phyloP scores from a whole-genome alignment of 2,329 filamentous ascomycete genomes.

The Fusarium proliferatum region DNA sequence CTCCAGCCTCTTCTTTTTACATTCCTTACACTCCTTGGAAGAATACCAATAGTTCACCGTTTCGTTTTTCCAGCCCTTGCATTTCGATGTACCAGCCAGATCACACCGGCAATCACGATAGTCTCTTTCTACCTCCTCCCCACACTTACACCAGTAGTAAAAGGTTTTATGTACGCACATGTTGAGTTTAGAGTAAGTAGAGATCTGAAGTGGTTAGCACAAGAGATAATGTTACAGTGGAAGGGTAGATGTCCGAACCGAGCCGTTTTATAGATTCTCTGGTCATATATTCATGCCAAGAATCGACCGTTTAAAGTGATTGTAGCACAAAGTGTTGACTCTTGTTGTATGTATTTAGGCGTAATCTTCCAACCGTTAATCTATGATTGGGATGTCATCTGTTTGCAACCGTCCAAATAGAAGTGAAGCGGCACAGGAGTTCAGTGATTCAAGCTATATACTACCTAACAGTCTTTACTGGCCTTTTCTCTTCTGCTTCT shows the following conservation, averaged over 20 bases:
- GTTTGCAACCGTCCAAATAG: fast-evolving
- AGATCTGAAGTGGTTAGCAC: fast-evolving
- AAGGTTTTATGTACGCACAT: background rate
- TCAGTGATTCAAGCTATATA: background rate
- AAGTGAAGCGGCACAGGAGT: no score
- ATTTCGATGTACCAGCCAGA: background rate
- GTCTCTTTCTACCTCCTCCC: background rate
- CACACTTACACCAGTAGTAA: background rate
- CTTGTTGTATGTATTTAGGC: background rate
- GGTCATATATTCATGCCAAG: background rate
- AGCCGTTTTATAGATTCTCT: background rate
- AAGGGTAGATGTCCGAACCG: fast-evolving
- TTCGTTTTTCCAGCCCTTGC: background rate
- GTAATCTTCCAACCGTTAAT: fast-evolving
- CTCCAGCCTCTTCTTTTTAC: background rate
- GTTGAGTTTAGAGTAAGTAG: background rate
- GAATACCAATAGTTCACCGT: background rate
- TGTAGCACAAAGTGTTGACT: background rate
- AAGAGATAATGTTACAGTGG: fast-evolving
- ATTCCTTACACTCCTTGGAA: background rate
- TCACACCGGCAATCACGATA: background rate
- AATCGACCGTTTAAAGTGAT: background rate
- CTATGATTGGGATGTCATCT: fast-evolving
- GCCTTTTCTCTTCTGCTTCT: background rate
- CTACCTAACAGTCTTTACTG: no score